phyloP scores from a whole-genome alignment of 2,329 filamentous ascomycete genomes.

The Aspergillus floridensis region DNA sequence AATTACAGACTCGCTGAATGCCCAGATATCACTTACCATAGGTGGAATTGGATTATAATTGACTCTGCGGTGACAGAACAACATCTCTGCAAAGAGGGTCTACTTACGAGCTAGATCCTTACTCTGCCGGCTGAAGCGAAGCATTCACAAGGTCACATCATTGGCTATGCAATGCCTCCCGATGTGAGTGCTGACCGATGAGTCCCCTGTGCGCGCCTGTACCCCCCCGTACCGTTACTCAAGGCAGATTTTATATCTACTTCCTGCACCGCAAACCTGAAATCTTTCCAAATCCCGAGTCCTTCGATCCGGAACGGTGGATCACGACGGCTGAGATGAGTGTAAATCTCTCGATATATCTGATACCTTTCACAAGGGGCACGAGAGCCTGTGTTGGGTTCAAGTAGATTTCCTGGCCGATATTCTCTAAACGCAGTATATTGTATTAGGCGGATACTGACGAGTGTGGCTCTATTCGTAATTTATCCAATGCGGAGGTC shows the following conservation, averaged over 20 bases:
- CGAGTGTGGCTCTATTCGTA: background rate
- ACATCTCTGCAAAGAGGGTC: no score
- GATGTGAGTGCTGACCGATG: background rate
- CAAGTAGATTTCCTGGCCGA: slow-evolving; percentile 18
- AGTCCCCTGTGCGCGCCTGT: background rate
- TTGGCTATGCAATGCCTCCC: background rate
- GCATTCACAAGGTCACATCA: no score
- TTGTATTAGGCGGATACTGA: no score
- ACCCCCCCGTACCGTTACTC: background rate
- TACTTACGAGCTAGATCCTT: no score
- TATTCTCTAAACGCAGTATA: no score
- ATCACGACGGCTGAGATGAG: slow-evolving; percentile 15
- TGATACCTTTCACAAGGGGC: slow-evolving; percentile 26
- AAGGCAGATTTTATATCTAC: background rate
- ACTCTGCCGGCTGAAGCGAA: no score
- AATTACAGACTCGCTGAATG: no score
- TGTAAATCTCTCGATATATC: slow-evolving; percentile 20
- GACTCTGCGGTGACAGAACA: no score
- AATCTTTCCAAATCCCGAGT: background rate
- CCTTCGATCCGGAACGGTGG: slow-evolving; percentile 18
- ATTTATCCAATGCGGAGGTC: background rate
- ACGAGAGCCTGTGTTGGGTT: slow-evolving; percentile 24
- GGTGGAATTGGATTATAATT: no score
- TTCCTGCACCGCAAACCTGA: background rate
- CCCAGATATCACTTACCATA: no score